These are phyloP conservation scores for Ceriops zippeliana DNA, from an alignment of 345 rosid genomes.

Conservation along the genomic window DNA sequence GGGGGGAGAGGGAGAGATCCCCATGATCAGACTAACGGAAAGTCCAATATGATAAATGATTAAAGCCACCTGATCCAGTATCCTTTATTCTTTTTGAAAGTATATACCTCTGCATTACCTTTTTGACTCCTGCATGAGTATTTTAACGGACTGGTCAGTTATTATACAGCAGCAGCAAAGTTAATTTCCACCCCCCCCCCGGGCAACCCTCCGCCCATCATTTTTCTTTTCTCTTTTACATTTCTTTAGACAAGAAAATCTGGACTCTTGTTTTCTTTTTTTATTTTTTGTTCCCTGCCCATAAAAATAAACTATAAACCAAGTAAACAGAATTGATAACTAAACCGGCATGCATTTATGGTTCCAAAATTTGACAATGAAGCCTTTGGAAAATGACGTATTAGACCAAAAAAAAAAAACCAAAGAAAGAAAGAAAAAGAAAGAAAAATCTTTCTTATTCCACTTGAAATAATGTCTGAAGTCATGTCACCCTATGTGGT, in stretches of 20 bases:
- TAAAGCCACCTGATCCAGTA: conserved; percentile 14
- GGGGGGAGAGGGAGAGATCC: neutral
- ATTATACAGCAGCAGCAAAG: neutral
- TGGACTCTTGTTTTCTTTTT: no score
- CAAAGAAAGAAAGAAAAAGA: no score
- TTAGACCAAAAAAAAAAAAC: no score
- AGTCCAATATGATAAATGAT: conserved; percentile 21
- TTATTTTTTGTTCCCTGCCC: no score
- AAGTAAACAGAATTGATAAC: neutral
- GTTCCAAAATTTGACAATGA: neutral
- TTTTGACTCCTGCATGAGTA: conserved; percentile 25
- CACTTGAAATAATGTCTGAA: neutral
- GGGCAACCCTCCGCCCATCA: no score
- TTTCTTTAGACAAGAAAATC: no score
- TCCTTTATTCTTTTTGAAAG: conserved; percentile 9
- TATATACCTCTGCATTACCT: conserved; percentile 16
- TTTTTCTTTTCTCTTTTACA: no score
- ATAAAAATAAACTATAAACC: no score
- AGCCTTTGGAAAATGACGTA: neutral
- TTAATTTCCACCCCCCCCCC: neutral
- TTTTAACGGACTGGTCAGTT: neutral
- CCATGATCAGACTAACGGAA: conserved; percentile 7
- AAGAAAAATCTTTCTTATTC: neutral
- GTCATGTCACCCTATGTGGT: neutral
- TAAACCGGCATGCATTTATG: neutral